phyloP scores from a whole-genome alignment of 371 early-diverging fungal species.

The Apophysomyces trapeziformis region DNA sequence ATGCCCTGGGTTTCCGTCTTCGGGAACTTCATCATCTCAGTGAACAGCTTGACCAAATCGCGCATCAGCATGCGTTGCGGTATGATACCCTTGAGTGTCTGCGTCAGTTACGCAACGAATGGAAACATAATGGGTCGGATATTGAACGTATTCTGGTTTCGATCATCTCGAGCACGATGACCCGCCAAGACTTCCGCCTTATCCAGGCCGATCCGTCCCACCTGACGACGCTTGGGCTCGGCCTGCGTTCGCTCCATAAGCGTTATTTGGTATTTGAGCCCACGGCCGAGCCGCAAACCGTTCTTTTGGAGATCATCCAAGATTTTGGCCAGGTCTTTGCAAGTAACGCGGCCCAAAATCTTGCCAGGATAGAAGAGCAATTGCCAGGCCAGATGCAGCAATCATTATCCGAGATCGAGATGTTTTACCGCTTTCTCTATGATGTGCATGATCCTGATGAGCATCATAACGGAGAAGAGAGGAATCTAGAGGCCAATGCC shows the following conservation, averaged over 20 bases:
- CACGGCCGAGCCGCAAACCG: slow-evolving; percentile 15
- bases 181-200: slow-evolving; percentile 21
- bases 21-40: slow-evolving; percentile 25
- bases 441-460: neutral
- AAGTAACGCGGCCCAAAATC: slow-evolving; percentile 41
- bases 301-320: slow-evolving; percentile 23
- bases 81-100: slow-evolving; percentile 27
- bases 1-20: slow-evolving; percentile 20
- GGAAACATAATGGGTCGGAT: slow-evolving; percentile 25
- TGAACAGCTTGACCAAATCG: slow-evolving; percentile 25
- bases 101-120: slow-evolving; percentile 31
- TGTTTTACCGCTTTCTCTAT: neutral
- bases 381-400: neutral
- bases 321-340: slow-evolving; percentile 38
- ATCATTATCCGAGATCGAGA: neutral
- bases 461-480: too few species aligned
- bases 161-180: slow-evolving; percentile 30
- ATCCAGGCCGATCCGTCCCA: slow-evolving; percentile 16
- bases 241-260: slow-evolving; percentile 16
- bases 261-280: neutral
- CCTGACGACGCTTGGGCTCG: slow-evolving; percentile 8
- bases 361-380: slow-evolving; percentile 33
- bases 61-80: slow-evolving; percentile 31
- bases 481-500: too few species aligned
- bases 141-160: neutral